Conservation (phyloP, 108 stramenopile species). For the Skeletonema grethae region DNA sequence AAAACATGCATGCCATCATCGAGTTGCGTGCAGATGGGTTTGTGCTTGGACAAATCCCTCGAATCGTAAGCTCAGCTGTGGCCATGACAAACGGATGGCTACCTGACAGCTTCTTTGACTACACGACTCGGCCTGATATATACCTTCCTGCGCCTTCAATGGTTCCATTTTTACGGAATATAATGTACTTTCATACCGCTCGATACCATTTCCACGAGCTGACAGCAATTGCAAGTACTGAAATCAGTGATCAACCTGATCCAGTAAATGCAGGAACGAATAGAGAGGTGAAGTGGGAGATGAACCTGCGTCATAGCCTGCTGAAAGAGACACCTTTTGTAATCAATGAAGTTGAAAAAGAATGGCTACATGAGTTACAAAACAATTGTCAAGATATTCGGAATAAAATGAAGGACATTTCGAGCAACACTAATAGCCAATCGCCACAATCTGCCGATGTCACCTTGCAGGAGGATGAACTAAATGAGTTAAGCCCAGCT, state of each 20-base stretch:
- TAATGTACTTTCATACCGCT: conserved; percentile 52
- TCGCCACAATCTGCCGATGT: background rate
- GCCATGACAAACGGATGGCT: conserved; percentile 71
- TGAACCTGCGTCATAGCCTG: conserved; percentile 12
- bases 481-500: background rate
- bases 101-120: conserved; percentile 51
- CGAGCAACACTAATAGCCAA: background rate
- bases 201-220: conserved; percentile 76
- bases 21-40: conserved; percentile 74
- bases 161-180: conserved; percentile 13
- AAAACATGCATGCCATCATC: conserved; percentile 53
- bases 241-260: background rate
- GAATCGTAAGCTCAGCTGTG: conserved; percentile 57
- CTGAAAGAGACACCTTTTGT: background rate
- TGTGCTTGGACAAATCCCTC: conserved; percentile 55
- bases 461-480: background rate
- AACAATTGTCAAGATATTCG: background rate
- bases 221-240: conserved; percentile 16
- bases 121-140: conserved; percentile 44
- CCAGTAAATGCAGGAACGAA: conserved; percentile 14
- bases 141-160: conserved; percentile 53
- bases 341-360: conserved; percentile 10
- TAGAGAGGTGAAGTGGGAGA: conserved; percentile 34
- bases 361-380: conserved; percentile 52
- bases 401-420: background rate